A percentile compares a stretch with the other conserved stretches of the same genome.
These are phyloP conservation scores for Gryganskiella cystojenkinii DNA, from an alignment of 192 early-diverging fungal species.

Conservation along the genomic window DNA sequence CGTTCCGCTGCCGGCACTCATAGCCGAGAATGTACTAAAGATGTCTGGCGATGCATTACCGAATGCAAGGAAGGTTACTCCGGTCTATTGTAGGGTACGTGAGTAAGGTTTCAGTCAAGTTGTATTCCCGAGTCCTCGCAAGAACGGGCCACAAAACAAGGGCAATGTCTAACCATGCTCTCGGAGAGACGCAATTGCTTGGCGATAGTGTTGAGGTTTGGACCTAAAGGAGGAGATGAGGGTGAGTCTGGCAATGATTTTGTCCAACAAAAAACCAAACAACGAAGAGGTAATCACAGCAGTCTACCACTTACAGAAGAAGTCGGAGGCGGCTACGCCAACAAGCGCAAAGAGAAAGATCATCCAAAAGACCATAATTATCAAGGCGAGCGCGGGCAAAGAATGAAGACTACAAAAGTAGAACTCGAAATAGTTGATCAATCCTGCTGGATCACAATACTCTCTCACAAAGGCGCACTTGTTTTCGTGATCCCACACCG, in stretches of 20 bases:
- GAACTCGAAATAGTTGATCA: slow-evolving; percentile 64
- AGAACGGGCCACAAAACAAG: background rate
- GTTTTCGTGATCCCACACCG: slow-evolving; percentile 57
- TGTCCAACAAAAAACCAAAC: background rate
- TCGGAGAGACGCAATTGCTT: slow-evolving; percentile 81
- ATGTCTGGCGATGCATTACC: slow-evolving; percentile 95
- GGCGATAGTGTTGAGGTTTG: slow-evolving; percentile 86
- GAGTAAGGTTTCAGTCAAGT: background rate
- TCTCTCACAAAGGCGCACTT: slow-evolving; percentile 68
- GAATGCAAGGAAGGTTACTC: slow-evolving; percentile 83
- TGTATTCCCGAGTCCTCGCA: background rate
- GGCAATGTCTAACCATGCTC: slow-evolving; percentile 65
- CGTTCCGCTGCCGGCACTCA: slow-evolving; percentile 72
- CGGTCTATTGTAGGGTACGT: slow-evolving; percentile 19
- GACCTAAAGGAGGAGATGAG: slow-evolving; percentile 31
- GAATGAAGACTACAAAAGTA: slow-evolving; percentile 60
- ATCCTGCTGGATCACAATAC: slow-evolving; percentile 69
- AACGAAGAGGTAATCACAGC: background rate
- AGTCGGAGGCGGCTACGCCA: slow-evolving; percentile 82
- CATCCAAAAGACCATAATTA: slow-evolving; percentile 70
- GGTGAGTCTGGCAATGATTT: too few species aligned
- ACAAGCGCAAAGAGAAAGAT: slow-evolving; percentile 77
- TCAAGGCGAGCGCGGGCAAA: slow-evolving; percentile 50
- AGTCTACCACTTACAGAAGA: slow-evolving; percentile 63
- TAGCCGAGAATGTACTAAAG: slow-evolving; percentile 87